Percentiles rank a stretch among this genome's conserved stretches.
Conservation (phyloP, 2,329 filamentous ascomycete genomes). For the Pestalotiopsis sp. region DNA sequence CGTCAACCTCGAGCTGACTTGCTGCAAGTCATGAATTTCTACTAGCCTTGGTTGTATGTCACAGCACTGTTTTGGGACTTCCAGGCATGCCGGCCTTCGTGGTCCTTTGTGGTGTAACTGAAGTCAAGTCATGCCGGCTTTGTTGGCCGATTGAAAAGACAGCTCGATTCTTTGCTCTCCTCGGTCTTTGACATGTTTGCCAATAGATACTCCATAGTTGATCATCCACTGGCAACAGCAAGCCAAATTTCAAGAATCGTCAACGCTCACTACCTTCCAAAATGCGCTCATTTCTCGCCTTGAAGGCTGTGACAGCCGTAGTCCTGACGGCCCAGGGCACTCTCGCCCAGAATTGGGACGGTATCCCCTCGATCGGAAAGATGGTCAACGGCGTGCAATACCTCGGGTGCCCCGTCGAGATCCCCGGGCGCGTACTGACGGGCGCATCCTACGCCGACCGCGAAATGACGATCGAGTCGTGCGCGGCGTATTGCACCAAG, state of each 20-base stretch:
- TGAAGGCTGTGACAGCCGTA: neutral
- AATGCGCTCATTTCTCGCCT: neutral
- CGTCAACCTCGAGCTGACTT: neutral
- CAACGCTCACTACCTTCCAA: neutral
- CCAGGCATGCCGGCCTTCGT: neutral
- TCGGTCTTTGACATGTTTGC: neutral
- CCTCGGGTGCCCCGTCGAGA: conserved; percentile 20
- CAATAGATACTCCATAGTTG: neutral
- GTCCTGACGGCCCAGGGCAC: neutral
- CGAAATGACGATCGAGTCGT: conserved; percentile 22
- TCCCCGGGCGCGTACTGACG: conserved; percentile 20
- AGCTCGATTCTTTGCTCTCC: neutral
- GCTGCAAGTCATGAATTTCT: neutral
- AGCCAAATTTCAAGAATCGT: neutral
- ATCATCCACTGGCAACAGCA: neutral
- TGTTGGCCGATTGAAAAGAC: neutral
- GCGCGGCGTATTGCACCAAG: conserved; percentile 19
- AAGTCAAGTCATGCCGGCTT: neutral
- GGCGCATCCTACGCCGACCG: conserved; percentile 18
- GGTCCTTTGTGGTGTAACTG: neutral
- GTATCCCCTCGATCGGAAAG: conserved; percentile 4
- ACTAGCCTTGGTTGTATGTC: neutral
- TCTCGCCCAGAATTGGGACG: conserved; percentile 5
- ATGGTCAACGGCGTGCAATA: conserved; percentile 15
- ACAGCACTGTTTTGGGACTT: neutral